Evolutionary conservation across 2,329 filamentous ascomycete species (phyloP), one percentile per base, ranked within the genome.

Genomic region (Neonectria faginata): DNA sequence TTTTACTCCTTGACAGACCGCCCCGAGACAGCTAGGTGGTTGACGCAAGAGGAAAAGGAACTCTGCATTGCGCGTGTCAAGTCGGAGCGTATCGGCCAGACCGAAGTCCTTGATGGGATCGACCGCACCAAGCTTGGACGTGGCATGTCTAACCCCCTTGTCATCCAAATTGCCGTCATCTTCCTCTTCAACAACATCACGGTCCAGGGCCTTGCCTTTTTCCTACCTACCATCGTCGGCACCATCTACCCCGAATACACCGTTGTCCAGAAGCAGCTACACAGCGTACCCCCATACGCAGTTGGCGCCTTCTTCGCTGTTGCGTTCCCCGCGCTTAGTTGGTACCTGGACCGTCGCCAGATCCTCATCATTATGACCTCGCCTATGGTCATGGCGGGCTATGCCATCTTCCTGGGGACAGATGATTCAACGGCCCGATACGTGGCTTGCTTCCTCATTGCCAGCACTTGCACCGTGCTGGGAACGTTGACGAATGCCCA

Each of bases 121-220:
- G 86, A 89, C 73, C 76, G 68, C n/a, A 78, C 78, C 41, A 91
- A 91, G 76, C 81, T 85, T 0, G 63, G 86, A n/a, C 81, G 82
- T 6, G 89, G 89, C 7, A 86, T 91, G 57, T 80, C 87, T 76
- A 86, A 81, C 68, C 89, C 89, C 0, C 81, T 89, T 20, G 87
- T 86, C 0, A 66, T 91, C 0, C 76, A 77, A 3, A 88, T 84
- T 0, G 77, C 86, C 0, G 79, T 86, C 64, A 86, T 90, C 71
- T 90, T 90, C 79, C 79, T 89, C 7, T 82, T 90, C 62, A 81
- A 89, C 80, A 91, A 90, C 76, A 85, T 91, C 70, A 91, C 89
- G 0, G 89, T 91, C 5, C 88, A 90, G 71, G 88, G 88, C 6
- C 80, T 91, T 1, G 87, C 86, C 18, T 91, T 91, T 81, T 91